Base-by-base conservation (phyloP, 2,329 filamentous ascomycete genomes). In the Xylogone sp. region DNA sequence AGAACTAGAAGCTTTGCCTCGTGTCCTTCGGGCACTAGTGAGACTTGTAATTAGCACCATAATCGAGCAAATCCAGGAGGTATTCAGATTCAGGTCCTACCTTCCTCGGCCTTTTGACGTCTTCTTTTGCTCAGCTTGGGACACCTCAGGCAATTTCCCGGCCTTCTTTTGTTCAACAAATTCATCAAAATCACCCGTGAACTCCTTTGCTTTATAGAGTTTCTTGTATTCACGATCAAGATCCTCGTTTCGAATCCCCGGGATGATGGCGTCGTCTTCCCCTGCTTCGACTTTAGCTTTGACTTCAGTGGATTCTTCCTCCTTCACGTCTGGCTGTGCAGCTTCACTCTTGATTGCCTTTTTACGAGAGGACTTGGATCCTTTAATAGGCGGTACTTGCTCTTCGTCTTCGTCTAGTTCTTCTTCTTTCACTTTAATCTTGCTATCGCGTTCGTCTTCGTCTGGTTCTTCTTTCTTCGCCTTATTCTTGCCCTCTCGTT, bases 131-230 rank as follows among this genome's bases (percentile, higher is more conserved):
- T 16, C 34, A 4, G 34, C 5, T 27, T 6, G 10, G n/a, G 13
- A 18, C n/a, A 16, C 8, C 13, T 39, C 34, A 18, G 10, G 5
- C 8, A 16, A 39, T 39, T 18, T 39, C 21, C 12, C 42, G 9
- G 16, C 34, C 16, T 39, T 50, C 50, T 57, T 63, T 42, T 59
- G 55, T 19, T 56, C 55, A n/a, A 20, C 53, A 44, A 52, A 24
- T 21, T 55, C 50, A 21, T 42, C 52, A 6, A 46, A 39, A 39
- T 39, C 34, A 57, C 3, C 48, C 39, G 18, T 49, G 51, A 21
- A 44, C n/a, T 39, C 45, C 45, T 55, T 58, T 5, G 43, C 43
- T 19, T 45, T 45, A 18, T 27, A 27, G 43, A 8, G 20, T 18
- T 27, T 7, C 43, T 45, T 45, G n/a, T 21, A 21, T 18, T 21